Percentiles rank a stretch among this genome's conserved stretches.
Conservation (phyloP, 768 basidiomycete species). For the Suillus tomentosus region DNA sequence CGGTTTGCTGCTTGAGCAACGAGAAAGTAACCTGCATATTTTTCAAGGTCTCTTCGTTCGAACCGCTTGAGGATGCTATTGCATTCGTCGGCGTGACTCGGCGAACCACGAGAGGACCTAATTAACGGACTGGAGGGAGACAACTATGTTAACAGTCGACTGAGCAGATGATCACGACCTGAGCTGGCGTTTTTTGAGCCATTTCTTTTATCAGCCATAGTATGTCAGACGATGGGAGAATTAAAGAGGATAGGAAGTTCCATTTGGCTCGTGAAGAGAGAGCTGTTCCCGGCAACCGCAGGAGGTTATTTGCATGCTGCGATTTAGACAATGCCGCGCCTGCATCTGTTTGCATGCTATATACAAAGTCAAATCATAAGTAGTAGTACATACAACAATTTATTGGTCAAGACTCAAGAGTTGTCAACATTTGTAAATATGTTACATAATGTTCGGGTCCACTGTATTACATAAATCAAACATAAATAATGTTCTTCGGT, state of each 20-base stretch:
- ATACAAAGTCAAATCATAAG: too few species aligned
- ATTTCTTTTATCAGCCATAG: neutral
- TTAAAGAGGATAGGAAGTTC: neutral
- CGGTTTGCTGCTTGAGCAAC: neutral
- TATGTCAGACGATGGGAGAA: neutral
- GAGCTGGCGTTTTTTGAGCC: neutral
- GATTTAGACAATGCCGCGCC: too few species aligned
- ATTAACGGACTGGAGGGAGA: neutral
- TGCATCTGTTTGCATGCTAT: too few species aligned
- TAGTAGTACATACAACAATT: too few species aligned
- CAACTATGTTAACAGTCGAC: neutral
- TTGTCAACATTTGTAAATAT: too few species aligned
- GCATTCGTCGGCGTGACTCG: neutral
- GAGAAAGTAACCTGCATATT: neutral
- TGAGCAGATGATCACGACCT: neutral
- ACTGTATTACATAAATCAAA: too few species aligned
- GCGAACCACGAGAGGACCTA: neutral
- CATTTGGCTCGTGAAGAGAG: neutral
- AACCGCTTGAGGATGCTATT: neutral
- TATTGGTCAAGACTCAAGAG: too few species aligned
- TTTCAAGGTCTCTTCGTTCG: neutral
- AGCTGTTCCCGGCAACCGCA: too few species aligned
- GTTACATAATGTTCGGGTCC: too few species aligned
- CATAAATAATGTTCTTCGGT: too few species aligned
- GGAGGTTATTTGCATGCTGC: too few species aligned